A percentile compares a stretch with the other conserved stretches of the same genome.
phyloP scores from a whole-genome alignment of 2,329 filamentous ascomycete species.

The Diaporthe ampelina region DNA sequence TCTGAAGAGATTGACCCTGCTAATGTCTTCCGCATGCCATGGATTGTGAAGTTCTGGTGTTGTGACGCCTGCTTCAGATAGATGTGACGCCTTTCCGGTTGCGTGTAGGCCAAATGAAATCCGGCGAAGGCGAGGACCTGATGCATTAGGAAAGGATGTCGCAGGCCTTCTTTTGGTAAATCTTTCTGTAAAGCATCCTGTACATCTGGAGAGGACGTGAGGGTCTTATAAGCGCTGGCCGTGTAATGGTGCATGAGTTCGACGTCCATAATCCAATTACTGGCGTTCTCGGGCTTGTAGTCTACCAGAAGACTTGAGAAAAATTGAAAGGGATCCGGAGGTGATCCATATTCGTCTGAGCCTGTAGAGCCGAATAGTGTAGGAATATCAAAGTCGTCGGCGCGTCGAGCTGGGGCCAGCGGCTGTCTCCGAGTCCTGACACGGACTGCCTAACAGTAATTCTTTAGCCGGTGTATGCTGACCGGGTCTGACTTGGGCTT shows the following conservation, averaged over 20 bases:
- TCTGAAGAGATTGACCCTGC: conserved; percentile 40
- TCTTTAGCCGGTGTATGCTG: not conserved
- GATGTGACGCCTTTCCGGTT: conserved; percentile 37
- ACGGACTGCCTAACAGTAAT: not conserved
- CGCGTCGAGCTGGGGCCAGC: not conserved
- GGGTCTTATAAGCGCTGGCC: conserved; percentile 43
- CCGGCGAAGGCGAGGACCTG: conserved; percentile 44
- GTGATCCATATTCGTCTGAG: not conserved
- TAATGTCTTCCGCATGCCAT: conserved; percentile 43
- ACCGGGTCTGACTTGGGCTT: not conserved
- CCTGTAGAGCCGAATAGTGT: not conserved
- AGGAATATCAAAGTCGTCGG: not conserved
- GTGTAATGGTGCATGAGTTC: conserved; percentile 55
- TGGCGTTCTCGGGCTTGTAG: conserved; percentile 39
- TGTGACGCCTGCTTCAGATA: conserved; percentile 44
- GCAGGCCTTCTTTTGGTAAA: conserved; percentile 42
- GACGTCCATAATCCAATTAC: conserved; percentile 52
- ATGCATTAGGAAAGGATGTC: conserved; percentile 45
- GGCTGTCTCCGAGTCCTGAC: not conserved
- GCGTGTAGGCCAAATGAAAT: conserved; percentile 45
- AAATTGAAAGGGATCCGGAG: not conserved
- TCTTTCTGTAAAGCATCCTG: not conserved
- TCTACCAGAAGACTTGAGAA: conserved; percentile 18
- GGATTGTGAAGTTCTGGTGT: conserved; percentile 45
- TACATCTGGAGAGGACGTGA: not conserved